These are phyloP conservation scores for Conticribra weissflogii DNA, from an alignment of 108 stramenopile genomes.

Conservation along the genomic window DNA sequence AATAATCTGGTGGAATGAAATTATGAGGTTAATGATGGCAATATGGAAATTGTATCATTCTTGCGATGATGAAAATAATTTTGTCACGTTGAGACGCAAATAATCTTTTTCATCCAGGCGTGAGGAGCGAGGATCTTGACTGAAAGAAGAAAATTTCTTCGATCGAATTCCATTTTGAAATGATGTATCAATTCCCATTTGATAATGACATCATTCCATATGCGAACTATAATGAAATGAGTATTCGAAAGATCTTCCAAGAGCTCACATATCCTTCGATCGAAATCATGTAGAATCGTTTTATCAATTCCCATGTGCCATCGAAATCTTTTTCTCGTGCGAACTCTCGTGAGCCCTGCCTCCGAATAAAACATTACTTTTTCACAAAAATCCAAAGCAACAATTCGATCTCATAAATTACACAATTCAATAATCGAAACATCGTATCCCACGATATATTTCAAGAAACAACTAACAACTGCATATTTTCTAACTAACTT, in stretches of 20 bases:
- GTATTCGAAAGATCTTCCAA: not conserved
- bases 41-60: no score
- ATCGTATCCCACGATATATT: not conserved
- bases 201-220: not conserved
- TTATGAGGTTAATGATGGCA: no score
- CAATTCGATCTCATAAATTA: not conserved
- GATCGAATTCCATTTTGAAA: not conserved
- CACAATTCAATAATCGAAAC: not conserved
- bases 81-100: not conserved
- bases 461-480: not conserved
- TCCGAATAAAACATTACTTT: no score
- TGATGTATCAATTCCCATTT: not conserved
- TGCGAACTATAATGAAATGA: no score
- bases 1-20: no score
- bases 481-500: not conserved
- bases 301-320: no score
- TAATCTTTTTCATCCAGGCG: no score
- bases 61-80: not conserved
- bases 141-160: not conserved
- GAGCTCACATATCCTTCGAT: not conserved
- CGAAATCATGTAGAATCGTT: no score
- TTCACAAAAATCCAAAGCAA: no score
- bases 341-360: no score
- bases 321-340: not conserved
- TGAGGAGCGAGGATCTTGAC: not conserved